These are phyloP conservation scores for Solanum corneliomulleri DNA, from an alignment of 257 asterid species.

Conservation along the genomic window DNA sequence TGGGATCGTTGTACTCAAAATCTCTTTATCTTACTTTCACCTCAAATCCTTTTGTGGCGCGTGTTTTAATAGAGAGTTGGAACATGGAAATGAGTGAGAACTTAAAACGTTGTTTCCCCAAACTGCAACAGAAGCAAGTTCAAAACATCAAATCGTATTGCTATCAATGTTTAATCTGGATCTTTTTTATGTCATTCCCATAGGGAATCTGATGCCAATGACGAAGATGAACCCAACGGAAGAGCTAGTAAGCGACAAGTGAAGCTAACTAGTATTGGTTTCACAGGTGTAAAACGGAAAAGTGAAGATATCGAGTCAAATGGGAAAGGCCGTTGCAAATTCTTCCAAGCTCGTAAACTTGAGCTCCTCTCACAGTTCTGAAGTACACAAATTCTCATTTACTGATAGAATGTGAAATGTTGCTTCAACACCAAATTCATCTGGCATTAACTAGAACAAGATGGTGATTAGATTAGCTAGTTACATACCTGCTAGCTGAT, in stretches of 20 bases:
- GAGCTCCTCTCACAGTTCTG: slow-evolving; percentile 61
- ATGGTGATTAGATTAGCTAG: neutral
- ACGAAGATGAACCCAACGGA: slow-evolving; percentile 38
- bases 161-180: neutral
- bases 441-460: neutral
- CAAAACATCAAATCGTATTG: neutral
- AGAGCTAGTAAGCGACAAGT: slow-evolving; percentile 46
- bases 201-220: slow-evolving; percentile 73
- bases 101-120: neutral
- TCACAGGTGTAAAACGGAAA: slow-evolving; percentile 44
- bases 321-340: slow-evolving; percentile 80
- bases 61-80: neutral
- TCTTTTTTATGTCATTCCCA: neutral
- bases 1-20: neutral
- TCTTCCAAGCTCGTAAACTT: slow-evolving; percentile 89
- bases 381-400: neutral
- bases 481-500: neutral
- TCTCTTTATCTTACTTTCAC: neutral
- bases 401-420: neutral
- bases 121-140: neutral
- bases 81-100: neutral
- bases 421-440: neutral
- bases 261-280: slow-evolving; percentile 61
- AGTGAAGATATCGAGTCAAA: slow-evolving; percentile 80
- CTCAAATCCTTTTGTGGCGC: neutral